Base-by-base conservation (phyloP, 176 grass and related monocot genomes). In the Miscanthus lutarioriparius region DNA sequence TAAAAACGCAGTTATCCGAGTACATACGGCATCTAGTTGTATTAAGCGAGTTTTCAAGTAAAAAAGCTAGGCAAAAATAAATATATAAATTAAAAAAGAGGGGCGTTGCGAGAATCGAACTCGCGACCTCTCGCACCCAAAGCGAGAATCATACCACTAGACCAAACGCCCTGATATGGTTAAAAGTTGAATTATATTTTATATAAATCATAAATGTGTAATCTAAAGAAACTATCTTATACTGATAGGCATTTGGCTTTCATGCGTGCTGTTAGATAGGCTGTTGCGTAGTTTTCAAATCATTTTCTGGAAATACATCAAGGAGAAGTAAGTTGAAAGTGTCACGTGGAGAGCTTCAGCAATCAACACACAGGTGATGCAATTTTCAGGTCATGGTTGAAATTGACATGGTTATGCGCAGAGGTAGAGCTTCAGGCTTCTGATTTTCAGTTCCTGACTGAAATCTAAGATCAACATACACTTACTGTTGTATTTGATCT, bases 101-200 rank as follows among this genome's bases (percentile, higher is more conserved):
- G 94, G 94, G 94, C 94, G 94, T 97, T 97, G 90, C 95, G 92
- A 94, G 92, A 94, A 97, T 94, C 86, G 86, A 97, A 97, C 86
- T 92, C 88, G 88, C 83, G 90, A 94, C 86, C 90, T 96, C 96
- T 96, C 96, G 93, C 93, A 96, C 93, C 96, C 95, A 94, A 94
- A 97, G 95, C 95, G 90, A 97, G 90, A 97, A 97, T 94, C 92
- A 97, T 94, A 94, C 90, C 95, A 97, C 92, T 97, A 91, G 95
- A 97, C 90, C 95, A 97, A 97, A 94, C 94, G 90, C 90, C 92
- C 92, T 85, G 6, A 17, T 70, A 2, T n/a, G 17, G 0, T 19
- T 3, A 17, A 0, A 7, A 0, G 4, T 3, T 30, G 1, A 6
- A 17, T 0, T 28, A 2, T 8, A 2, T 1, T 11, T n/a, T 12